Evolutionary conservation across 768 basidiomycete genomes (phyloP), one percentile per base, ranked within the genome.

Genomic region (Crepidotus variabilis): DNA sequence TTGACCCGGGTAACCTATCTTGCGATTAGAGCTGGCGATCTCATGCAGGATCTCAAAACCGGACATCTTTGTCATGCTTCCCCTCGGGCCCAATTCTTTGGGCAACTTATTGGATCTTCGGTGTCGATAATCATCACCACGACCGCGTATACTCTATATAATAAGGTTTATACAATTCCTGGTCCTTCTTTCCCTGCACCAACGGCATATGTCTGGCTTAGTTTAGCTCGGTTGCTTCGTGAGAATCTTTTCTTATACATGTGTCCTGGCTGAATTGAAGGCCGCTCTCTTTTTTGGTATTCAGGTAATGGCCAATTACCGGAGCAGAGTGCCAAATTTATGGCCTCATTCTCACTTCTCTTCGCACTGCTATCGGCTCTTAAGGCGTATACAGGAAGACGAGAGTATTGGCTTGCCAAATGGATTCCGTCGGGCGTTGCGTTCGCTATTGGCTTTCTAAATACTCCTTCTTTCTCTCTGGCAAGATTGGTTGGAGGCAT

Each of bases 41-140:
- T 98, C 8, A 98, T 98, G 96, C 96, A 98, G 74, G 96, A 98
- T 71, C 76, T 98, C 57, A 98, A 98, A 74, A 97, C 96, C 2
- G 96, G 96, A 0, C 92, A 97, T 69, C 75, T 98, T n/a, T 82
- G 92, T 54, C 82, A 80, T 60, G 94, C 94, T 8, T 95, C 94
- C 21, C 96, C 96, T 48, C 79, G 92, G 63, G 92, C 93, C 1
- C 96, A 96, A 66, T 97, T 98, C 69, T 95, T 87, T 63, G 92
- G 93, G 8, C 93, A 98, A 69, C 76, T 98, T 50, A 87, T 98
- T 54, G 96, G 96, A 33, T 93, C 91, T 8, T 81, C 86, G 0
- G 79, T 96, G 5, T 93, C 91, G 7, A 94, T 98, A 32, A 61
- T 97, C 49, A 89, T 98, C 20, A 94, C 94, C 0, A 83, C 92